Percentiles rank a stretch among this genome's conserved stretches.
Evolutionary conservation across 2,329 filamentous ascomycete genomes (phyloP).

Genomic region (Diaporthe sp.): DNA sequence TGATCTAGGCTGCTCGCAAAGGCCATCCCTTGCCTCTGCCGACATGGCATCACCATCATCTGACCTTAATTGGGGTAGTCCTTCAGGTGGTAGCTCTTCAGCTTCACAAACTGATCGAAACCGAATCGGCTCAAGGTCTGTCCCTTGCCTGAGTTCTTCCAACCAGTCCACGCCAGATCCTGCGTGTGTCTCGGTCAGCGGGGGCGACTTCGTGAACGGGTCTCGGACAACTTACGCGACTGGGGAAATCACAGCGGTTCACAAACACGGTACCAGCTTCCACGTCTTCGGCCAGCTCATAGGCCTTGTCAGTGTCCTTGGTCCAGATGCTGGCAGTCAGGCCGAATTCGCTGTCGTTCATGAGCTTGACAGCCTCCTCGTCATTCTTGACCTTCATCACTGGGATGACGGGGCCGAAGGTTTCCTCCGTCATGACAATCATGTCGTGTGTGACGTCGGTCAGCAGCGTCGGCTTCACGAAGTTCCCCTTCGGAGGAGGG

Average conservation of each 20-base stretch:
- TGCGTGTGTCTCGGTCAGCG: constrained; percentile 49
- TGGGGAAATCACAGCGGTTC: constrained; percentile 92
- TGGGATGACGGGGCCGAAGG: constrained; percentile 92
- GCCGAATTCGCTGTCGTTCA: constrained; percentile 96
- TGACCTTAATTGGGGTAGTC: constrained; percentile 71
- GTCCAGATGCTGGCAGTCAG: constrained; percentile 98
- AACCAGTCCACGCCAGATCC: constrained; percentile 96
- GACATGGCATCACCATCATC: constrained; percentile 13
- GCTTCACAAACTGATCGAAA: constrained; percentile 94
- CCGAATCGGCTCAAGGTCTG: constrained; percentile 90
- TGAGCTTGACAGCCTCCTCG: constrained; percentile 81
- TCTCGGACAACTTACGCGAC: constrained; percentile 72
- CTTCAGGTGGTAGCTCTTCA: constrained; percentile 96
- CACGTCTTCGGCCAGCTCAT: constrained; percentile 81
- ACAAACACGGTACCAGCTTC: constrained; percentile 97
- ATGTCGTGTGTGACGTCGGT: constrained; percentile 84
- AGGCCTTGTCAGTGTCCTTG: constrained; percentile 81
- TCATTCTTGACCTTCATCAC: constrained; percentile 88
- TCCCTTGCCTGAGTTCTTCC: constrained; percentile 96
- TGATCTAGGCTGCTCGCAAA: constrained; percentile 21
- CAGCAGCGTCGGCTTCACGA: constrained; percentile 86
- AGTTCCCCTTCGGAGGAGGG: constrained; percentile 84
- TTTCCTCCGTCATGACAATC: constrained; percentile 92
- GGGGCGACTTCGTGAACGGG: constrained; percentile 30
- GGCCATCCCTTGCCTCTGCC: constrained; percentile 33